Evolutionary conservation across 2,329 filamentous ascomycete species (phyloP).

Genomic region (Colletotrichum eremochloae): DNA sequence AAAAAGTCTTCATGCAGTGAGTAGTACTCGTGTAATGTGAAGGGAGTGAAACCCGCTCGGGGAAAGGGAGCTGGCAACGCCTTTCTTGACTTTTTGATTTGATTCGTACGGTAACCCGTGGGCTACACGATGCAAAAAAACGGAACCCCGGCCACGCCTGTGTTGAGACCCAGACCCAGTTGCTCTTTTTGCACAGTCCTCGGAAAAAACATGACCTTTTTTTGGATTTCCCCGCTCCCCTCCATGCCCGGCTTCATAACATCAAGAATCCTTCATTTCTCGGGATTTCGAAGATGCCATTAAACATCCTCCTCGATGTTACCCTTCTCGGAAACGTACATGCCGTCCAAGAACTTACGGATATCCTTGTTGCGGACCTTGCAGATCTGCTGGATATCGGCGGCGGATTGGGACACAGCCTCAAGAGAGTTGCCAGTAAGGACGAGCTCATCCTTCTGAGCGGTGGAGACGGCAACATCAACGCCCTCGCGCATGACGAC

Average conservation of each 20-base stretch:
- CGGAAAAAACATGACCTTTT: conserved; percentile 24
- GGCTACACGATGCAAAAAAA: conserved; percentile 20
- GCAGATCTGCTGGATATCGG: conserved; percentile 99
- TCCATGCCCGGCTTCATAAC: conserved; percentile 8
- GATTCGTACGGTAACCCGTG: conserved; percentile 22
- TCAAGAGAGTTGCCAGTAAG: conserved; percentile 95
- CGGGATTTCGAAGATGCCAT: conserved; percentile 44
- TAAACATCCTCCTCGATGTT: conserved; percentile 85
- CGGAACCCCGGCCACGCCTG: conserved; percentile 22
- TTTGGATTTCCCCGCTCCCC: conserved; percentile 21
- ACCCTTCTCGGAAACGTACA: conserved; percentile 99
- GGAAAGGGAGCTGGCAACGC: conserved; percentile 12
- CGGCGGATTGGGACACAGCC: conserved; percentile 96
- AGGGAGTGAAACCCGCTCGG: conserved; percentile 2
- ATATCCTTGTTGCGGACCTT: conserved; percentile 99
- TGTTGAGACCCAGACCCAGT: conserved; percentile 22
- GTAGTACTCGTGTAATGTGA: not conserved
- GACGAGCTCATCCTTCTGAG: conserved; percentile 97
- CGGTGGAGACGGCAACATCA: conserved; percentile 88
- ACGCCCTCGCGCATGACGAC: conserved; percentile 92
- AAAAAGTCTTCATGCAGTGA: conserved; percentile 13
- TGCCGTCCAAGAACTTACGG: conserved; percentile 99
- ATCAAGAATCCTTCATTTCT: conserved; percentile 10
- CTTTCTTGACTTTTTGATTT: conserved; percentile 23
- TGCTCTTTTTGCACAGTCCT: conserved; percentile 16